Percentiles rank a stretch among this genome's conserved stretches.
Conservation (phyloP, 2,329 filamentous ascomycete genomes). For the Talaromyces sp. region DNA sequence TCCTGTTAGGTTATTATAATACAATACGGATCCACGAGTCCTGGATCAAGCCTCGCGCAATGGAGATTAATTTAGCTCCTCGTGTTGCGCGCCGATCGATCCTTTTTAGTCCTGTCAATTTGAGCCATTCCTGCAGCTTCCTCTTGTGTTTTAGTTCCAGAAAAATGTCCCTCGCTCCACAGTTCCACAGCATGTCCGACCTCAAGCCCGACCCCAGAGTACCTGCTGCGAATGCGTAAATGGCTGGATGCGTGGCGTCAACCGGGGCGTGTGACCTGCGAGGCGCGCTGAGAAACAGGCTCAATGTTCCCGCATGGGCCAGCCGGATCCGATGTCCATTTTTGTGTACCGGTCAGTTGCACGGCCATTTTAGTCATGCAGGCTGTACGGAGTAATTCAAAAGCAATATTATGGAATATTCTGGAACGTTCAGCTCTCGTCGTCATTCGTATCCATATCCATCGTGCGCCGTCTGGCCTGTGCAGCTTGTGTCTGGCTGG, state of each 20-base stretch:
- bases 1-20: neutral
- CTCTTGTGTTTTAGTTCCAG: neutral
- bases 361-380: neutral
- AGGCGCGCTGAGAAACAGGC: neutral
- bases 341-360: neutral
- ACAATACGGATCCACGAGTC: neutral
- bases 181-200: neutral
- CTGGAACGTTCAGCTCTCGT: neutral
- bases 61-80: neutral
- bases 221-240: neutral
- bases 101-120: no score
- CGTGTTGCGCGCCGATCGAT: neutral
- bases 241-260: neutral
- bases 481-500: slow-evolving; percentile 20
- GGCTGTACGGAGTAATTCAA: neutral
- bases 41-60: neutral
- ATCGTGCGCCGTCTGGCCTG: slow-evolving; percentile 19
- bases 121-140: neutral
- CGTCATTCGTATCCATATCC: neutral
- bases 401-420: neutral
- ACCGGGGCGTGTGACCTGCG: neutral
- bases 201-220: neutral
- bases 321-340: neutral
- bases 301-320: neutral
- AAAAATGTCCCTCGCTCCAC: neutral